These are phyloP conservation scores for Kwoniella botswanensis DNA, from an alignment of 768 basidiomycete species.

Conservation along the genomic window DNA sequence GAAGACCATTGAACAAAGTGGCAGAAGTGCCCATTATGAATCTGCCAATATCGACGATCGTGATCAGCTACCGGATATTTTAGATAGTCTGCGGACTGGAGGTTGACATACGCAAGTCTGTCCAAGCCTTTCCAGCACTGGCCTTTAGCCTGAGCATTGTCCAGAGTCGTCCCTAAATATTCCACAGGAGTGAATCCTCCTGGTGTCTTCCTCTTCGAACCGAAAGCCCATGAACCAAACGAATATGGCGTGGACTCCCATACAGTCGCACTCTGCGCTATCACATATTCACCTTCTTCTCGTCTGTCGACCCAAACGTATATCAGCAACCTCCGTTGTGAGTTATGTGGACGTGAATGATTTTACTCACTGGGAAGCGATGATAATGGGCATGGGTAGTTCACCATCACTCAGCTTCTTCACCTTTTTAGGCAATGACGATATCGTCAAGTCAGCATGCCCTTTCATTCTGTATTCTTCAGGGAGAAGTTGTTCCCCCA, in stretches of 20 bases:
- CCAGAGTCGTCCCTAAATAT: conserved; percentile 68
- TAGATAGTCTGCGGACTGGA: neutral
- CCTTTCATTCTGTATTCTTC: conserved; percentile 44
- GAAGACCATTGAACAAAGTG: conserved; percentile 56
- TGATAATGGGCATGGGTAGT: conserved; percentile 55
- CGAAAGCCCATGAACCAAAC: conserved; percentile 56
- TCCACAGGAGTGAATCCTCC: conserved; percentile 67
- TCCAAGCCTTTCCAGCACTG: conserved; percentile 77
- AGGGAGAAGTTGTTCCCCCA: conserved; percentile 54
- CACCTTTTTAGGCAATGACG: conserved; percentile 31
- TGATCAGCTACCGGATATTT: neutral
- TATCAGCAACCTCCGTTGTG: neutral
- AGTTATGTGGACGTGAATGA: too few relatives aligned
- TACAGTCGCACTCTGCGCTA: conserved; percentile 52
- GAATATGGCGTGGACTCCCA: conserved; percentile 56
- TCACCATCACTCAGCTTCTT: conserved; percentile 33
- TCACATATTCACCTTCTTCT: conserved; percentile 50
- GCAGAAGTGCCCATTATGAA: conserved; percentile 76
- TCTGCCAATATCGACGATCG: conserved; percentile 30
- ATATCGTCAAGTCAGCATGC: conserved; percentile 52
- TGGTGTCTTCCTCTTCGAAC: conserved; percentile 60
- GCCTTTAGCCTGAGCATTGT: conserved; percentile 65
- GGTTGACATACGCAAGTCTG: conserved; percentile 60
- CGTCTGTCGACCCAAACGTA: conserved; percentile 27
- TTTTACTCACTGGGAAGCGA: conserved; percentile 50